Conservation (phyloP, 495 filamentous ascomycete genomes). For the Aspergillus steynii region DNA sequence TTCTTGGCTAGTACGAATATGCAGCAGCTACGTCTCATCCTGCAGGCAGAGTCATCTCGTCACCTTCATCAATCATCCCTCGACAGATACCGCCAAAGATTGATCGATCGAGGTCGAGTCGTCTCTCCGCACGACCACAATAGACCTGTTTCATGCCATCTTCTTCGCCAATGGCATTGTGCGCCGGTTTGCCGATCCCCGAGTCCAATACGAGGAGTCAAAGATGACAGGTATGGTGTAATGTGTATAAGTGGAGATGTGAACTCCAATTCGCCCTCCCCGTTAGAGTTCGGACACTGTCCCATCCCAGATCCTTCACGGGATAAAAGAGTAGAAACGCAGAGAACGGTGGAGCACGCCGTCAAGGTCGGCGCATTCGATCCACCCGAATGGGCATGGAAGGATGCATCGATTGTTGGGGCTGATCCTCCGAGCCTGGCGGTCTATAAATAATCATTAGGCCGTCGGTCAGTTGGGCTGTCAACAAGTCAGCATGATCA, state of each 20-base stretch:
- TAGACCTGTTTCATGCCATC: neutral
- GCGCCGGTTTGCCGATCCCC: neutral
- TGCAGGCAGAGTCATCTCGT: too few relatives aligned
- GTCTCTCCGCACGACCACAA: neutral
- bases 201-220: conserved; percentile 3
- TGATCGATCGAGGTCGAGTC: neutral
- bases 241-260: too few relatives aligned
- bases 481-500: too few relatives aligned
- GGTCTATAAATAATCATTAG: neutral
- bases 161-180: neutral
- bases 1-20: too few relatives aligned
- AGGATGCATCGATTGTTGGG: neutral
- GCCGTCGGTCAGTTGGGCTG: neutral
- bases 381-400: neutral
- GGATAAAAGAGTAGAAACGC: too few relatives aligned
- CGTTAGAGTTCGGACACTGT: too few relatives aligned
- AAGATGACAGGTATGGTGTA: conserved; percentile 19
- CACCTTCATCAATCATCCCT: too few relatives aligned
- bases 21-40: too few relatives aligned
- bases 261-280: too few relatives aligned
- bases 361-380: too few relatives aligned
- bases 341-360: too few relatives aligned
- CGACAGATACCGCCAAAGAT: neutral
- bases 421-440: neutral
- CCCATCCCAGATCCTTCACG: too few relatives aligned